Base-by-base conservation (phyloP, 163 green algal genomes). In the Prototheca stagnorum region DNA sequence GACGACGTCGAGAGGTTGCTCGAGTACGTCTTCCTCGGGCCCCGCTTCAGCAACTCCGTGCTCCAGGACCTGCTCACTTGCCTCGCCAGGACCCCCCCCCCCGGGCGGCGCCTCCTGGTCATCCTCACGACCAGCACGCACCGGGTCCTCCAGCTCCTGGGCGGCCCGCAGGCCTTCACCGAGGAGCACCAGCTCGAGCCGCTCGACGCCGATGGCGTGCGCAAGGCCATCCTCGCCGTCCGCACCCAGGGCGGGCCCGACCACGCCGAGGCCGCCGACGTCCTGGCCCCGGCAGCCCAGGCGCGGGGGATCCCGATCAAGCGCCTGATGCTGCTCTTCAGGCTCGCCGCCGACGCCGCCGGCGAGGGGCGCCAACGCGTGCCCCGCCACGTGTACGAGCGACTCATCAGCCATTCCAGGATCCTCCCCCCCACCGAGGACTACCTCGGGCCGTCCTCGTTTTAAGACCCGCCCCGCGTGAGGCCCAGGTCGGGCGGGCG, bases 1-100 rank as follows among this genome's bases (percentile, higher is more conserved):
- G 91, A 99, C 49, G 89, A 99, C 67, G 88, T 99, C 27, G 91
- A 98, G 69, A 72, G 89, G 19, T 72, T 95, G 61, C 60, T 95
- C 17, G 85, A 93, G 68, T 96, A 88, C 53, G 86, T 95, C 14
- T 51, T 77, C 41, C 95, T 96, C 28, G 90, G 90, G 0, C 86
- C 86, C 5, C 75, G 86, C 41, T 97, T 96, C 73, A 91, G 73
- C 45, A 96, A 97, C 63, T 42, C 59, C 9, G 63, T 93, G 21
- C 68, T 93, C 48, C 77, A 82, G 54, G 68, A 64, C 20, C 64
- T 95, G 35, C 66, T 95, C 35, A 80, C 93, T 51, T 72, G 95
- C 23, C 49, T 94, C 28, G 94, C 93, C 64, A 75, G 78, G 49
- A 61, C 68, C 52, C 91, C 91, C 16, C 91, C 90, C 0, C 47